phyloP scores from a whole-genome alignment of 2,329 filamentous ascomycete genomes.

The Ophiocordyceps camponoti-floridani region DNA sequence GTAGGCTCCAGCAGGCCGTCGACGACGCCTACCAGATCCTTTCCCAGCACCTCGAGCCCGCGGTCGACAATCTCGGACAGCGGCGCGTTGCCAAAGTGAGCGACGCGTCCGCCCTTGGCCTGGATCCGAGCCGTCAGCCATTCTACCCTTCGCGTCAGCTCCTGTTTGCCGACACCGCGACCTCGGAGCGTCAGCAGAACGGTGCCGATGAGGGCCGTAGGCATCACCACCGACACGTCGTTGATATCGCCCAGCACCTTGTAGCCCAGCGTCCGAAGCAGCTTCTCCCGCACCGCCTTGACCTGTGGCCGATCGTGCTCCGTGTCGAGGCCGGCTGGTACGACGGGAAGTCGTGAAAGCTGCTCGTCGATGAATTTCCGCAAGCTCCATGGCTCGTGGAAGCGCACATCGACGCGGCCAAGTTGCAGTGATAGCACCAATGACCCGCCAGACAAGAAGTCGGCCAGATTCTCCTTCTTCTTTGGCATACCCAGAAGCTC shows the following conservation, averaged over 20 bases:
- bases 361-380: conserved; percentile 67
- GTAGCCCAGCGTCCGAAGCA: conserved; percentile 79
- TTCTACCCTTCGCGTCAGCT: conserved; percentile 71
- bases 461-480: conserved; percentile 79
- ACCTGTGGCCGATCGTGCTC: conserved; percentile 28
- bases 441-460: conserved; percentile 71
- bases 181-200: conserved; percentile 81
- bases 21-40: conserved; percentile 67
- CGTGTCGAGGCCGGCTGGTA: conserved; percentile 23
- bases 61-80: conserved; percentile 73
- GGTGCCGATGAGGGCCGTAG: conserved; percentile 86
- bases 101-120: conserved; percentile 77
- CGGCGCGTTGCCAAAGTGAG: conserved; percentile 72
- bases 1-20: conserved; percentile 75
- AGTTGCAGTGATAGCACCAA: conserved; percentile 78
- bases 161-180: conserved; percentile 73
- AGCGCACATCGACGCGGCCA: conserved; percentile 84
- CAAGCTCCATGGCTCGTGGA: conserved; percentile 91
- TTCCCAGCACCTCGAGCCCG: conserved; percentile 79
- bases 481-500: conserved; percentile 90
- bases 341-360: conserved; percentile 31
- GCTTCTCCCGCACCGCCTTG: conserved; percentile 42
- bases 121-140: conserved; percentile 75
- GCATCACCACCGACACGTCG: conserved; percentile 92
- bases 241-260: conserved; percentile 91